A percentile compares a stretch with the other conserved stretches of the same genome.
Evolutionary conservation across 2,329 filamentous ascomycete genomes (phyloP).

Genomic region (Botrytis porri): DNA sequence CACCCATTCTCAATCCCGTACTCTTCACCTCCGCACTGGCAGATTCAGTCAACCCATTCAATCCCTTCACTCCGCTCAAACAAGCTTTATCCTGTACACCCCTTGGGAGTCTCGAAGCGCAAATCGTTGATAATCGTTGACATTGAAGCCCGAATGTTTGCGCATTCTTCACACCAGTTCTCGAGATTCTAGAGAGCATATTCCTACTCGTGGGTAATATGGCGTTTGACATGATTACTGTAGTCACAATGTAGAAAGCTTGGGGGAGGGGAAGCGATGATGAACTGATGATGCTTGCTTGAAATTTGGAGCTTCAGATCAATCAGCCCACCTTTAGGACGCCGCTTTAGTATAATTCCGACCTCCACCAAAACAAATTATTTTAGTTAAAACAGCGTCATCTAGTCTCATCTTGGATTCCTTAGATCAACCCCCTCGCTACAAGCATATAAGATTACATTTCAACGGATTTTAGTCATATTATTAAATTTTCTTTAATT

Average conservation of each 20-base stretch:
- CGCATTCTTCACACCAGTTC: not conserved
- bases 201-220: not conserved
- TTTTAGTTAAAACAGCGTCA: not conserved
- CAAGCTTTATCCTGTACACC: not conserved
- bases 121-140: conserved; percentile 21
- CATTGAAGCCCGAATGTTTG: conserved; percentile 20
- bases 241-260: not conserved
- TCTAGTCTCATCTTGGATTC: not conserved
- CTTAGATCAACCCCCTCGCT: conserved; percentile 6
- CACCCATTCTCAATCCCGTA: not conserved
- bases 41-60: not conserved
- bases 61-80: not conserved
- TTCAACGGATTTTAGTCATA: not conserved
- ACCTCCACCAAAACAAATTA: not conserved
- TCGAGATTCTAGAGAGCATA: not conserved
- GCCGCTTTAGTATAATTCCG: not conserved
- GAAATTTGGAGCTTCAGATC: not conserved
- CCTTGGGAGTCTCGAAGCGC: conserved; percentile 2
- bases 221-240: conserved; percentile 4
- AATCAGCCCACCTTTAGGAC: not conserved
- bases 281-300: conserved; percentile 1
- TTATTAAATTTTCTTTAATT: conserved; percentile 4
- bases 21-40: not conserved
- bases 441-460: conserved; percentile 7
- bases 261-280: not conserved